Evolutionary conservation across 495 filamentous ascomycete genomes (phyloP).

Genomic region (Evansstolkia leycettana): DNA sequence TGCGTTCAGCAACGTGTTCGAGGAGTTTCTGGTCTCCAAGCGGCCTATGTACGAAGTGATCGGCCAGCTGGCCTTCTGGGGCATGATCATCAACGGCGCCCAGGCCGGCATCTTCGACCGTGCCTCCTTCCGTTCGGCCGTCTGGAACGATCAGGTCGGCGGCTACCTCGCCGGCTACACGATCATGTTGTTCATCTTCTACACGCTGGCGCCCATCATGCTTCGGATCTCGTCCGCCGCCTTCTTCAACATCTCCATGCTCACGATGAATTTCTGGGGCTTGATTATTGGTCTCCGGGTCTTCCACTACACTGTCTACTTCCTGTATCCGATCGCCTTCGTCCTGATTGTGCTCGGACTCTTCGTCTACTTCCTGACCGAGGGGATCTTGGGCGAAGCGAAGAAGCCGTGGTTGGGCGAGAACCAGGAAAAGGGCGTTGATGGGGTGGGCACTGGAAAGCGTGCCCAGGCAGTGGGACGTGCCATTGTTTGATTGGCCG

Average conservation of each 20-base stretch:
- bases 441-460: conserved; percentile 4
- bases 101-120: conserved; percentile 90
- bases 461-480: background rate
- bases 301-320: conserved; percentile 71
- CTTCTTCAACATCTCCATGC: conserved; percentile 90
- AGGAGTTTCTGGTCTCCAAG: conserved; percentile 85
- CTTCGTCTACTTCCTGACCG: conserved; percentile 70
- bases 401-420: conserved; percentile 90
- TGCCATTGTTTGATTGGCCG: no score
- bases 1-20: conserved; percentile 76
- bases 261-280: conserved; percentile 97
- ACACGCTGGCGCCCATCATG: conserved; percentile 72
- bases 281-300: conserved; percentile 80
- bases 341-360: conserved; percentile 77
- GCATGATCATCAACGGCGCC: conserved; percentile 79
- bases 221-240: conserved; percentile 81
- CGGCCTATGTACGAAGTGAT: conserved; percentile 87
- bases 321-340: conserved; percentile 92
- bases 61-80: conserved; percentile 81
- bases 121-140: conserved; percentile 49
- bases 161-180: conserved; percentile 87
- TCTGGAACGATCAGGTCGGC: conserved; percentile 52
- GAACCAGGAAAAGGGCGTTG: conserved; percentile 75
- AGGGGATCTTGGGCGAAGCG: conserved; percentile 63
- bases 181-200: conserved; percentile 69